Conservation (phyloP, 2,329 filamentous ascomycete genomes). For the Myriangium duriaei region DNA sequence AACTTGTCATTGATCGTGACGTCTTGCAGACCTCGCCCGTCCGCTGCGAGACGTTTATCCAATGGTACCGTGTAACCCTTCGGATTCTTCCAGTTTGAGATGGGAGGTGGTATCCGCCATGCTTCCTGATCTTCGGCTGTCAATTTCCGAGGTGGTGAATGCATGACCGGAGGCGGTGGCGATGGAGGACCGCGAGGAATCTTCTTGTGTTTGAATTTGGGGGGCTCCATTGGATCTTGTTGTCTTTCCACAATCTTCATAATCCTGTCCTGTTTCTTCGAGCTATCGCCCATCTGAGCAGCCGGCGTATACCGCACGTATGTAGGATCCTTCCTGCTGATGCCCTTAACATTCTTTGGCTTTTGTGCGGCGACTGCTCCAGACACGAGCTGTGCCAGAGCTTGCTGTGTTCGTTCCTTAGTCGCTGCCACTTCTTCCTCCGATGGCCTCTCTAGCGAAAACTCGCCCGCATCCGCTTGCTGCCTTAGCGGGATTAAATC, state of each 20-base stretch:
- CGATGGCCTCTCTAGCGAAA: constrained; percentile 73
- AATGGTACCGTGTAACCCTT: constrained; percentile 95
- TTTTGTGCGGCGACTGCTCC: constrained; percentile 86
- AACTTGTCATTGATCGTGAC: constrained; percentile 98
- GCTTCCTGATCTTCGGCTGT: constrained; percentile 95
- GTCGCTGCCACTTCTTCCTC: constrained; percentile 74
- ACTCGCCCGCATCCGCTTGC: constrained; percentile 81
- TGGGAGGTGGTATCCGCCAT: constrained; percentile 81
- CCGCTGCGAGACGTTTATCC: constrained; percentile 88
- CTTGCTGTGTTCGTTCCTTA: constrained; percentile 77
- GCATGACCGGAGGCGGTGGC: constrained; percentile 86
- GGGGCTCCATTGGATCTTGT: constrained; percentile 88
- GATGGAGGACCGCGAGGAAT: constrained; percentile 86
- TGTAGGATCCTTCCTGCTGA: constrained; percentile 70
- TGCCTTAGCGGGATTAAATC: constrained; percentile 90
- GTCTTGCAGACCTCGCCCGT: constrained; percentile 83
- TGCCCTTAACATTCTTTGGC: constrained; percentile 83
- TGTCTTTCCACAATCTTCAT: constrained; percentile 97
- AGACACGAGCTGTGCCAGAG: constrained; percentile 67
- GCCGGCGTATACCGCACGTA: constrained; percentile 93
- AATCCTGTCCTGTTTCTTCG: constrained; percentile 82
- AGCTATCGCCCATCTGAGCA: constrained; percentile 85
- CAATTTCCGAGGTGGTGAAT: constrained; percentile 84
- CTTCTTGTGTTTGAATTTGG: constrained; percentile 98
- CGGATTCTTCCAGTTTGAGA: constrained; percentile 98